These are phyloP conservation scores for Volutella citrinella DNA, from an alignment of 2,329 filamentous ascomycete genomes.

Conservation along the genomic window DNA sequence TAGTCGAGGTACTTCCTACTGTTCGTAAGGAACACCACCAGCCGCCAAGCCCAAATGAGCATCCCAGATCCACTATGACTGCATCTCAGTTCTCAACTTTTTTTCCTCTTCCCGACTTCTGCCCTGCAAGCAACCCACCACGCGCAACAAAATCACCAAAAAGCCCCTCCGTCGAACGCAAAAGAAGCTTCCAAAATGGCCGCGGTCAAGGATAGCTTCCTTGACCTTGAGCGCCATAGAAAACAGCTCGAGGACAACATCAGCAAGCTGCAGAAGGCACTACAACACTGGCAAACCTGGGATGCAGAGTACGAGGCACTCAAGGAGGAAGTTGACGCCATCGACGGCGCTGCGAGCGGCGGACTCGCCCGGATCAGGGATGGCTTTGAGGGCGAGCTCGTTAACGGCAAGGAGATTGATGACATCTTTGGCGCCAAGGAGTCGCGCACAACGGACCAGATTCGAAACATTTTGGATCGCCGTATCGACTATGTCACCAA, in stretches of 20 bases:
- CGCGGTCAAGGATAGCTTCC: slow-evolving; percentile 48
- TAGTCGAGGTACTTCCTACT: too few species aligned
- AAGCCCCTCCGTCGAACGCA: too few species aligned
- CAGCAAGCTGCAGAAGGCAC: slow-evolving; percentile 63
- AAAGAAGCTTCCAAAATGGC: too few species aligned
- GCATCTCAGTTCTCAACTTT: too few species aligned
- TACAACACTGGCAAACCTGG: slow-evolving; percentile 87
- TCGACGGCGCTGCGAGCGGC: slow-evolving; percentile 41
- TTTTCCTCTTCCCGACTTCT: too few species aligned
- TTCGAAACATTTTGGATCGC: slow-evolving; percentile 62
- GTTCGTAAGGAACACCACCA: too few species aligned
- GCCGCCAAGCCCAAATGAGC: too few species aligned
- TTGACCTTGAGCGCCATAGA: slow-evolving; percentile 72
- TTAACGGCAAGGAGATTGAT: slow-evolving; percentile 55
- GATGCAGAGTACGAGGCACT: slow-evolving; percentile 89
- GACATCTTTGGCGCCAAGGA: slow-evolving; percentile 39
- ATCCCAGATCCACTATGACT: too few species aligned
- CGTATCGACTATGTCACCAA: slow-evolving; percentile 86
- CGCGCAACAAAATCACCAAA: too few species aligned
- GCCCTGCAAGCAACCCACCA: too few species aligned
- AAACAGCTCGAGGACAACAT: slow-evolving; percentile 74
- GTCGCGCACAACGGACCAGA: slow-evolving; percentile 34
- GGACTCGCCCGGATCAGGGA: slow-evolving; percentile 57
- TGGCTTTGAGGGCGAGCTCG: slow-evolving; percentile 59
- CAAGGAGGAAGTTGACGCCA: slow-evolving; percentile 71